Conservation (phyloP, 345 rosid genomes). For the Melaleuca quinquenervia region DNA sequence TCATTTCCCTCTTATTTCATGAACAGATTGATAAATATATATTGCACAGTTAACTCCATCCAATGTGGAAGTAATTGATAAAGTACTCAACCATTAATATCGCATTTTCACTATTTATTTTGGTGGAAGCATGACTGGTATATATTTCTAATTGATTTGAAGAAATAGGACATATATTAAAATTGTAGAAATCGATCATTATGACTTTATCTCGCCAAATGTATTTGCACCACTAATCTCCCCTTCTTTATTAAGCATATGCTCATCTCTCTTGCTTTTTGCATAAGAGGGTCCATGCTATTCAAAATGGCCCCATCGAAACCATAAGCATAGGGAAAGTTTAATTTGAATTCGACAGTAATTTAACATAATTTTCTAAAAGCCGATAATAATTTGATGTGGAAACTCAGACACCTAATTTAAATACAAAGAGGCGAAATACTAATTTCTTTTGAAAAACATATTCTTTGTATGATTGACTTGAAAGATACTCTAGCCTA, state of each 20-base stretch:
- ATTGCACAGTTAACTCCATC: not conserved
- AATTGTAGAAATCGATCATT: not conserved
- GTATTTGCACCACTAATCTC: not conserved
- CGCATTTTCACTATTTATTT: not conserved
- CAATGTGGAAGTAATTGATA: not conserved
- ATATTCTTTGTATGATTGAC: not conserved
- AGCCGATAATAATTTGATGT: not conserved
- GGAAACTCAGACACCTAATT: not conserved
- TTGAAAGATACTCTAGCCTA: not conserved
- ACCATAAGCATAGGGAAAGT: rapidly evolving
- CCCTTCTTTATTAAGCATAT: not conserved
- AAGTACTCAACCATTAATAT: not conserved
- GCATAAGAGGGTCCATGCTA: not conserved
- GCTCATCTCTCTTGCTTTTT: not conserved
- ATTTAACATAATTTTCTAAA: not conserved
- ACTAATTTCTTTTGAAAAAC: not conserved
- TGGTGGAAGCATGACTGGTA: not conserved
- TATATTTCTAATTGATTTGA: not conserved
- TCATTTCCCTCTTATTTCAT: not conserved
- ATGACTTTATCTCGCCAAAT: not conserved
- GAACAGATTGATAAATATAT: not conserved
- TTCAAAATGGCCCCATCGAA: not conserved
- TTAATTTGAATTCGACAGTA: not conserved
- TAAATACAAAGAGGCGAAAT: not conserved
- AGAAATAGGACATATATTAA: not conserved